Percentiles rank a stretch among this genome's conserved stretches.
phyloP scores from a whole-genome alignment of 2,329 filamentous ascomycete genomes.

The Trichoderma guizhouense region DNA sequence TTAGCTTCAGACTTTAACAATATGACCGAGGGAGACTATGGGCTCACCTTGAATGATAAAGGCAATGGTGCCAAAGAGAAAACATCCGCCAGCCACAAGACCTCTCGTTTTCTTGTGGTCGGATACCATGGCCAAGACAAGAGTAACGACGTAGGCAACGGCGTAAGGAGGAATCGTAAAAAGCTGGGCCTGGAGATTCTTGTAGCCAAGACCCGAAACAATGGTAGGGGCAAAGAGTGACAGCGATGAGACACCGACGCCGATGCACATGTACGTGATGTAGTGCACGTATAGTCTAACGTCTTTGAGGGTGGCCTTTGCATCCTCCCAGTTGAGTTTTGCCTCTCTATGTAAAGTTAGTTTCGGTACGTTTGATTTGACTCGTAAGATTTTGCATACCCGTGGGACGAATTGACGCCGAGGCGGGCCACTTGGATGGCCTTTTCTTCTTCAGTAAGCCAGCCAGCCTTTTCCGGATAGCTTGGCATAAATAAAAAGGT shows the following conservation, averaged over 20 bases:
- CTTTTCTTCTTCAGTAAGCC: constrained; percentile 4
- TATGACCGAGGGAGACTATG: rapidly evolving
- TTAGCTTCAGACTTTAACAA: neutral
- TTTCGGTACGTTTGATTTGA: rapidly evolving
- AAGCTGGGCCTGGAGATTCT: constrained; percentile 24
- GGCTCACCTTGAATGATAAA: constrained; percentile 1
- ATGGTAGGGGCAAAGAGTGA: constrained; percentile 30
- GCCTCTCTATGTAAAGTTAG: neutral
- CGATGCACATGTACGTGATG: neutral
- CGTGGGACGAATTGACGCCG: neutral
- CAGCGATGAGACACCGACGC: neutral
- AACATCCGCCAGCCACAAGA: neutral
- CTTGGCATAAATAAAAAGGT: neutral
- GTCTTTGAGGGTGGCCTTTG: neutral
- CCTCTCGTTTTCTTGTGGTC: neutral
- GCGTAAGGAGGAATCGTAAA: constrained; percentile 28
- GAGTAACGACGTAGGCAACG: constrained; percentile 16
- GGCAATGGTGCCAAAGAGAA: constrained; percentile 1
- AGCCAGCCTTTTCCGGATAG: neutral
- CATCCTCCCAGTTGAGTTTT: constrained; percentile 2
- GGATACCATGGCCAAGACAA: neutral
- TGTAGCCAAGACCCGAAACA: constrained; percentile 24
- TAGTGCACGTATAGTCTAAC: neutral
- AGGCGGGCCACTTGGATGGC: neutral
- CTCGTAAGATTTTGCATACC: neutral